Evolutionary conservation across 495 filamentous ascomycete species (phyloP), one percentile per base, ranked within the genome.

Genomic region (Lineolata rhizophorae): DNA sequence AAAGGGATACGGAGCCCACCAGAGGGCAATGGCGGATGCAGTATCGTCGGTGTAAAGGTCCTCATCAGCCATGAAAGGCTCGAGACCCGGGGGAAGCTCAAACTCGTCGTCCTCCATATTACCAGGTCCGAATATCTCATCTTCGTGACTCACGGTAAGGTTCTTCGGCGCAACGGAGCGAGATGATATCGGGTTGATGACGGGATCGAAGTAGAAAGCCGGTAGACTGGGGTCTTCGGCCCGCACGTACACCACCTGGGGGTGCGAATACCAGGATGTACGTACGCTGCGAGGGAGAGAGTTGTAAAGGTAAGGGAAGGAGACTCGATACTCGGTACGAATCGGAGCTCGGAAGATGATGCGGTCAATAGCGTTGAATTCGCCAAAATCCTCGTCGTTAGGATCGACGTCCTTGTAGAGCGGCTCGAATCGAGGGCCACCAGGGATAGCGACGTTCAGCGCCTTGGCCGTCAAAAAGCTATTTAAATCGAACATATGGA

Each of bases 361-460:
- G 37, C 90, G 80, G 49, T 95, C 85, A 47, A 99, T 99, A 28
- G 85, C 90, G 45, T 99, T 99, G 67, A 99, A 99, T 53, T 99
- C 90, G 48, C 90, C 87, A 54, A 99, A 99, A 48, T 99, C 90
- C 52, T 99, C 90, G 45, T 95, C 84, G 45, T 99, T 95, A 19
- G 90, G 90, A 48, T 99, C 85, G 30, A 99, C 81, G 41, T 99
- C 90, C 55, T 99, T 99, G 61, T 95, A 99, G 8, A 99, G 55
- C 11, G 90, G 90, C 56, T 99, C 90, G 35, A 99, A 99, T 25
- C 87, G 72, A 40, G 90, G 90, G 21, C 90, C 90, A 49, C 90
- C 90, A 10, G 90, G 90, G 24, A 99, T 79, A 5, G 90, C 85
- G 31, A 95, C 84, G 42, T 99, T 99, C 30, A 99, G 56, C 1